Base-by-base conservation (phyloP, 768 basidiomycete genomes). In the Suillus subalutaceus region DNA sequence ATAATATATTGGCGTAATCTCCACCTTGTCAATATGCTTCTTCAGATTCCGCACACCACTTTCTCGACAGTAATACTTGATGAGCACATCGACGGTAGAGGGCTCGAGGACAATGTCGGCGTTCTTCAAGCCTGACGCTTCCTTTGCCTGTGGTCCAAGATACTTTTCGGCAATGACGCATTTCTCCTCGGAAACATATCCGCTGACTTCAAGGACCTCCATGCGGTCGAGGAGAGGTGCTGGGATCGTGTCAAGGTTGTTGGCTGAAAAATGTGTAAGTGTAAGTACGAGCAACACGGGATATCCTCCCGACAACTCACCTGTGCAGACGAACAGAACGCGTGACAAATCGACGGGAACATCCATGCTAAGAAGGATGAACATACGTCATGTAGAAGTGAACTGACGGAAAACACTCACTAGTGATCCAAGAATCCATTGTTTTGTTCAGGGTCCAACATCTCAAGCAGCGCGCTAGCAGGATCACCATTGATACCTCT, bases 21-120 rank as follows among this genome's bases (percentile, higher is more conserved):
- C 8, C 73, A 94, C 95, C 89, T 99, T 99, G 74, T 99, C 97
- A 63, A 99, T 97, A 72, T 96, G 93, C 80, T 99, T 99, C 88
- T 99, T 99, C 75, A 99, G 74, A 74, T 96, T 95, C 59, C 97
- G 84, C 38, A 99, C 97, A 53, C n/a, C 97, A 71, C 94, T 97
- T 81, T 99, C 97, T 30, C 97, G 86, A 75, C 94, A 96, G 78
- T 99, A 99, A 77, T 96, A 98, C 75, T 96, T 92, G 80, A 99
- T 99, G 62, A 99, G 84, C 13, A 87, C 80, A 70, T 96, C 94
- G 55, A 99, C 89, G 0, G 96, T 88, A 12, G 86, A 82, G 7
- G 86, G 83, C 23, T 93, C 90, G 18, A 99, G 80, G 63, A 85
- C 77, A 4, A 99, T 92, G 74, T 97, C 92, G 1, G 92, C 93